These are phyloP conservation scores for Cyathus striatus DNA, from an alignment of 768 basidiomycete species.

Conservation along the genomic window DNA sequence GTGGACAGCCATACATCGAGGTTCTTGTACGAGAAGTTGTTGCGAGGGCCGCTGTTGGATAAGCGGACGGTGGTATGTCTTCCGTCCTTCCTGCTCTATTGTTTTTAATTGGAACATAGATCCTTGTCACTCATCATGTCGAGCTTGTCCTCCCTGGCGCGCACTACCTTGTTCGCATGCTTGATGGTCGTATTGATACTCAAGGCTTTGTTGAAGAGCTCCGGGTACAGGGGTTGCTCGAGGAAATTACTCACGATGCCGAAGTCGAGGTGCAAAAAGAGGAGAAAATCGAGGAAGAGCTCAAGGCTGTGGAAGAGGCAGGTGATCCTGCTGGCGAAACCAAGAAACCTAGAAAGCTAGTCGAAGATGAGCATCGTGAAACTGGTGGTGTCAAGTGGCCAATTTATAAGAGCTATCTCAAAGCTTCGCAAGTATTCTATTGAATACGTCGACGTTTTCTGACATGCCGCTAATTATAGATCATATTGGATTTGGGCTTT, in stretches of 20 bases:
- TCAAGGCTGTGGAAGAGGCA: conserved; percentile 18
- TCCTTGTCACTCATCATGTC: conserved; percentile 80
- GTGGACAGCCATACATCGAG: conserved; percentile 69
- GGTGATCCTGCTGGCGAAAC: conserved; percentile 16
- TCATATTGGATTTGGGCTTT: conserved; percentile 68
- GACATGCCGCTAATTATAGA: background rate
- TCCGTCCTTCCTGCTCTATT: background rate
- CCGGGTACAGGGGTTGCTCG: conserved; percentile 51
- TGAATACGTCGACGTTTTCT: background rate
- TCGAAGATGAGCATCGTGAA: conserved; percentile 81
- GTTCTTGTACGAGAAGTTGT: conserved; percentile 50
- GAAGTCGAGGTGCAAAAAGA: conserved; percentile 43
- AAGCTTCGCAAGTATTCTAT: conserved; percentile 47
- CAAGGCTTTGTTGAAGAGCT: conserved; percentile 69
- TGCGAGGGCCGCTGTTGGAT: conserved; percentile 57
- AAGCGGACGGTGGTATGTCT: conserved; percentile 52
- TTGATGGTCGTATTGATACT: conserved; percentile 76
- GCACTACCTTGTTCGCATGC: conserved; percentile 70
- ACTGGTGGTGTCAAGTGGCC: conserved; percentile 80
- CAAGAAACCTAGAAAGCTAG: conserved; percentile 67
- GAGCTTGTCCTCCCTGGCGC: conserved; percentile 78
- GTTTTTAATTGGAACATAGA: background rate
- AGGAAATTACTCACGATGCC: conserved; percentile 50
- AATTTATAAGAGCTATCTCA: conserved; percentile 63
- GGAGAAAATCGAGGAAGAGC: conserved; percentile 26